Percentiles rank a stretch among this genome's conserved stretches.
Evolutionary conservation across 345 rosid species (phyloP).

Genomic region (Camelina hispida): DNA sequence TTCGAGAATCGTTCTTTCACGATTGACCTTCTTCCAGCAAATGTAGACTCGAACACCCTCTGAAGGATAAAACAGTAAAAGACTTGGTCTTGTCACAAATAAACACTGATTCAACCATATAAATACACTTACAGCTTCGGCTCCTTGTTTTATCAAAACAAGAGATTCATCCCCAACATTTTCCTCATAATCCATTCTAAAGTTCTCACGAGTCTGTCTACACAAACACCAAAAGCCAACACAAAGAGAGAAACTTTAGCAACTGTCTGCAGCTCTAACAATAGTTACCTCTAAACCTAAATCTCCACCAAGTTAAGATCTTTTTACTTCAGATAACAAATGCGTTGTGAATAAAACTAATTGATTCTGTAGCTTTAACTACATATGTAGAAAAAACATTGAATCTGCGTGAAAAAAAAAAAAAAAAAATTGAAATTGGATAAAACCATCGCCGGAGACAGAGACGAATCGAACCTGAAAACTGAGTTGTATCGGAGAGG

Average conservation of each 20-base stretch:
- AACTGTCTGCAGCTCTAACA: neutral
- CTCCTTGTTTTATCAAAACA: slow-evolving; percentile 73
- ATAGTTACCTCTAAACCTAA: neutral
- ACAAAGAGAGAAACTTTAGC: neutral
- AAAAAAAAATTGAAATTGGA: too few relatives aligned
- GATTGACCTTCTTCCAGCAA: slow-evolving; percentile 74
- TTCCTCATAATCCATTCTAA: slow-evolving; percentile 45
- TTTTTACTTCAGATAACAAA: neutral
- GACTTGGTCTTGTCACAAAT: neutral
- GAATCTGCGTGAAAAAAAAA: neutral
- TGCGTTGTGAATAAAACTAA: too few relatives aligned
- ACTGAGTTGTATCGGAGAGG: neutral
- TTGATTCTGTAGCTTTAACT: too few relatives aligned
- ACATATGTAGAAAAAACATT: too few relatives aligned
- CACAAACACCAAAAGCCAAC: slow-evolving; percentile 21
- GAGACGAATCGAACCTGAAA: neutral
- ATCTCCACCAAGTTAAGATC: neutral
- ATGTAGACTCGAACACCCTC: slow-evolving; percentile 83
- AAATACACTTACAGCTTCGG: slow-evolving; percentile 68
- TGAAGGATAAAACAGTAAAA: slow-evolving; percentile 40
- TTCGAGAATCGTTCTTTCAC: slow-evolving; percentile 94
- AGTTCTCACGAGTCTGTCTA: neutral
- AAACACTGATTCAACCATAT: neutral
- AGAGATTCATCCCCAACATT: slow-evolving; percentile 45
- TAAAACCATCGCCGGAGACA: neutral